Base-by-base conservation (phyloP, 2,329 filamentous ascomycete species). In the Myriosclerotinia curreyana region DNA sequence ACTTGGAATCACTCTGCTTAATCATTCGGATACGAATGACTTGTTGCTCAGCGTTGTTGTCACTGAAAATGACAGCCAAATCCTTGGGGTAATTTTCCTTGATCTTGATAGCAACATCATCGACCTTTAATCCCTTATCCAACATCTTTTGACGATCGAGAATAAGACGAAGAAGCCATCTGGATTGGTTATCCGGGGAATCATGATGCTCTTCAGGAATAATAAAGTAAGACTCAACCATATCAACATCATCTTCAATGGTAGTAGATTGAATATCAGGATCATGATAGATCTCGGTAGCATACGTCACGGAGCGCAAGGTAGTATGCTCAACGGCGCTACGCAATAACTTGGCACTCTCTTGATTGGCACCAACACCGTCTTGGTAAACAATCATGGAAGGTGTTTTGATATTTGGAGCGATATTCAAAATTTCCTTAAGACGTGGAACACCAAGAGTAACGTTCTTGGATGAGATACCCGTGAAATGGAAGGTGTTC, bases 391-490 rank as follows among this genome's bases (percentile, higher is more conserved):
- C 92, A 66, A 90, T 88, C 94, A 99, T 98, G 60, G 92, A 93
- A 2, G 95, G 95, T 0, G 95, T 99, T 83, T 98, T 99, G 81
- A 99, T 97, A 78, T 98, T 96, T 71, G 90, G 93, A 0, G 96
- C 95, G 65, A 99, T 87, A 76, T 99, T 99, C 65, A 99, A 83
- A 86, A 99, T 99, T 80, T 99, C 95, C 84, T 99, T 99, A 58
- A 99, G 86, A 87, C 95, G 94, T 51, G 95, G 95, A 51, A 99
- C 95, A 92, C 95, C 95, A 56, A 99, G 88, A 0, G 95, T 99
- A 63, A 99, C 94, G 83, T 99, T 99, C 88, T 99, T 99, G 31
- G 94, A 96, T 46, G 96, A 96, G 66, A 99, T 92, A 96, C 95
- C 95, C 77, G 95, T 93, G 77, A 99, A 99, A 83, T 99, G 95